These are phyloP conservation scores for Penicillium brasilianum DNA, from an alignment of 2,329 filamentous ascomycete genomes.

Conservation along the genomic window DNA sequence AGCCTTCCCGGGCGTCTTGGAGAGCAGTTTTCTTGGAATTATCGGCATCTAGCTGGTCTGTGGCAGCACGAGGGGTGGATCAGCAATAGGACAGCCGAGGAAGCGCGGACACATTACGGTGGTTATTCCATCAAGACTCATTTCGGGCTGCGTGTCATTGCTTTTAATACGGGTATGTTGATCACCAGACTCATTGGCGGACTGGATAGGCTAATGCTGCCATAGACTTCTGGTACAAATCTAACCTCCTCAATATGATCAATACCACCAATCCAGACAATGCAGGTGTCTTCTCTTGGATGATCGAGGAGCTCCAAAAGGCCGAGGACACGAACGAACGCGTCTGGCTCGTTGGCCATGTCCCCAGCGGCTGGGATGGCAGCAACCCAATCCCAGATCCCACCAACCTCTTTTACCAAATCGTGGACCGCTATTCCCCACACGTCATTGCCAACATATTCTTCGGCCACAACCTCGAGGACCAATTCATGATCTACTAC, in stretches of 20 bases:
- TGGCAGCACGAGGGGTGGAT: conserved; percentile 65
- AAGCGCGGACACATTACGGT: conserved; percentile 60
- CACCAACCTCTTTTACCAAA: conserved; percentile 60
- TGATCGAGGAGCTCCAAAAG: conserved; percentile 58
- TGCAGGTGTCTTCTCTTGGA: conserved; percentile 55
- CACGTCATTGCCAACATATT: conserved; percentile 62
- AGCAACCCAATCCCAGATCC: conserved; percentile 60
- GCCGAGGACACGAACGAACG: conserved; percentile 59
- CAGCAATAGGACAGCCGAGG: conserved; percentile 47
- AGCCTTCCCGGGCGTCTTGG: conserved; percentile 59
- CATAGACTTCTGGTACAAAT: conserved; percentile 36
- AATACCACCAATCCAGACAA: conserved; percentile 59
- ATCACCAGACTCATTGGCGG: conserved; percentile 22
- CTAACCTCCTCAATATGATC: conserved; percentile 57
- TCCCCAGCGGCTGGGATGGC: conserved; percentile 62
- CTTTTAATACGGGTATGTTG: conserved; percentile 59
- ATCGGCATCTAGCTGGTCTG: conserved; percentile 59
- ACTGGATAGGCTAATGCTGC: neutral
- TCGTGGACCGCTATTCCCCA: conserved; percentile 60
- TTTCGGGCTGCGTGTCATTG: conserved; percentile 58
- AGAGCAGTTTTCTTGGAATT: conserved; percentile 64
- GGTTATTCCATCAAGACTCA: conserved; percentile 62
- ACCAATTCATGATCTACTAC: conserved; percentile 61
- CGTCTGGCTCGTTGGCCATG: conserved; percentile 62
- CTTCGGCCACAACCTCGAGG: conserved; percentile 62